Evolutionary conservation across 2,329 filamentous ascomycete genomes (phyloP), one percentile per base, ranked within the genome.

Genomic region (Acephala macrosclerotiorum): DNA sequence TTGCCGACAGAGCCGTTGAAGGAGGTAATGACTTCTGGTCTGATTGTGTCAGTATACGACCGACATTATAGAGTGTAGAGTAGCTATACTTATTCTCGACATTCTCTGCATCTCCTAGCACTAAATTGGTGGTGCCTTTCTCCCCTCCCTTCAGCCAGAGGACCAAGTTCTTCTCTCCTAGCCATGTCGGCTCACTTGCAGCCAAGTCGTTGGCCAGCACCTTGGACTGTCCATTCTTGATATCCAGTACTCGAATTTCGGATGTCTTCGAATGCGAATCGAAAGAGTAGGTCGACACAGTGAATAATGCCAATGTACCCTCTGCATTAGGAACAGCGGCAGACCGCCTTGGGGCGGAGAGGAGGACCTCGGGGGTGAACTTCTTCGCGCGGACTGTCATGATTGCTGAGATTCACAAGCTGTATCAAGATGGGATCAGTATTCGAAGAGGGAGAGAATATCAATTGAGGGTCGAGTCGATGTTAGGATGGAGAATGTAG

Each of bases 221-320:
- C 3, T 83, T 86, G 3, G 89, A 89, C 59, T 90, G 83, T 38
- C 90, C 89, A 8, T 85, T 87, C 55, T 84, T 80, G 65, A 94
- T 83, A 71, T 95, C 88, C 47, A 97, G 80, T 29, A 95, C 78
- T 20, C 89, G 87, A 71, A 91, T 89, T 79, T 94, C 89, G 66
- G 82, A 84, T 5, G 84, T 86, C 75, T 90, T 91, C 56, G 84
- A 83, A 75, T 96, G 93, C 0, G 87, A 84, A 45, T 91, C 83
- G 77, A 97, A 97, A 5, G 89, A 94, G 78, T 97, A 97, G 1
- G 89, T 88, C 0, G 91, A 92, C 18, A 89, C 86, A 49, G 87
- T 88, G 75, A 90, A 93, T 33, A 94, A 78, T 56, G 90, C 83
- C 65, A 86, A 82, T 61, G 85, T 87, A 51, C 90, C 91, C 60